A percentile compares a stretch with the other conserved stretches of the same genome.
Conservation (phyloP, 768 basidiomycete genomes). For the Suillus spraguei region DNA sequence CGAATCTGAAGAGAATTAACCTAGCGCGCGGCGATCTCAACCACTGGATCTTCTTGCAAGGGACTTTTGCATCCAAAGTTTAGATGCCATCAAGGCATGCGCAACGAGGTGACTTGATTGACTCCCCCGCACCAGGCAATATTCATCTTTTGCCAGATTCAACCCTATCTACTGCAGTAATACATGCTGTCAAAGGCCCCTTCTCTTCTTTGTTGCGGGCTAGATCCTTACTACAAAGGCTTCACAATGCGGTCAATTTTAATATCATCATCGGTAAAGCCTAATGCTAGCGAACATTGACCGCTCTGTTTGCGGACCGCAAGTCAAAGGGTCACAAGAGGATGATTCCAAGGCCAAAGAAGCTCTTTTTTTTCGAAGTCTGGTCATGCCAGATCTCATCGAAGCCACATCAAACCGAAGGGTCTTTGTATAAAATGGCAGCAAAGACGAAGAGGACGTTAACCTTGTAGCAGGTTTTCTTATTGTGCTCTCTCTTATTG, state of each 20-base stretch:
- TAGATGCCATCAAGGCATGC: slow-evolving; percentile 16
- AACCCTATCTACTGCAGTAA: slow-evolving; percentile 16
- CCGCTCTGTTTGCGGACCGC: slow-evolving; percentile 17
- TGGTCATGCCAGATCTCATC: slow-evolving; percentile 16
- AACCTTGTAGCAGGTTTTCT: slow-evolving; percentile 10
- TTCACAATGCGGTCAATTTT: slow-evolving; percentile 26
- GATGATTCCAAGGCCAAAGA: slow-evolving; percentile 18
- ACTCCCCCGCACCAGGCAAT: slow-evolving; percentile 16
- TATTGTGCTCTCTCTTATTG: slow-evolving; percentile 1
- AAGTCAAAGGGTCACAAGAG: slow-evolving; percentile 21
- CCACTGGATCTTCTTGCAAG: slow-evolving; percentile 23
- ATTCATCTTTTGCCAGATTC: slow-evolving; percentile 16
- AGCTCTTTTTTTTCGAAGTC: slow-evolving; percentile 10
- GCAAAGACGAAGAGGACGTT: slow-evolving; percentile 10
- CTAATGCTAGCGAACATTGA: slow-evolving; percentile 23
- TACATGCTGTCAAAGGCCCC: slow-evolving; percentile 13
- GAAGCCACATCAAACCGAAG: slow-evolving; percentile 23
- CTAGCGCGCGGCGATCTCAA: slow-evolving; percentile 31
- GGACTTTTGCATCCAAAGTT: slow-evolving; percentile 11
- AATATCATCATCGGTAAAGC: slow-evolving; percentile 28
- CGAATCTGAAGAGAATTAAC: slow-evolving; percentile 25
- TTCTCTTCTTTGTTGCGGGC: slow-evolving; percentile 31
- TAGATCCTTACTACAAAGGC: slow-evolving; percentile 27
- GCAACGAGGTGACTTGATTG: slow-evolving; percentile 17
- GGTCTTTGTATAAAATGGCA: slow-evolving; percentile 30